Base-by-base conservation (phyloP, 2,329 filamentous ascomycete species). In the Aspergillus bombycis region DNA sequence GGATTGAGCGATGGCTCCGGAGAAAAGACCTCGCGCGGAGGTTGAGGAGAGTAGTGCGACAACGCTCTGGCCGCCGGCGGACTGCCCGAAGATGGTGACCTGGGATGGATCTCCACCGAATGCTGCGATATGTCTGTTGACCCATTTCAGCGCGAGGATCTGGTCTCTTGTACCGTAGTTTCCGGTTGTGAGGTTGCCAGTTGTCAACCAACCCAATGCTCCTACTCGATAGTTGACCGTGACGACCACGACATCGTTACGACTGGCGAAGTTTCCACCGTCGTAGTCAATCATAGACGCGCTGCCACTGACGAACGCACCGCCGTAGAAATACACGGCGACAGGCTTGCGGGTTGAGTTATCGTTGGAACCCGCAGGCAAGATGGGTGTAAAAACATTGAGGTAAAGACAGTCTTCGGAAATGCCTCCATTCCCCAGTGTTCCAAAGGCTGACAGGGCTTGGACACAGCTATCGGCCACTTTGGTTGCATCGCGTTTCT, bases 41-140 rank as follows among this genome's bases (percentile, higher is more conserved):
- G 63, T 64, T 2, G 72, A 74, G 21, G 70, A 72, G 10, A 74
- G 63, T 54, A 74, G 48, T 1, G 73, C 73, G 8, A 69, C 63
- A 11, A 88, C 85, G 43, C 84, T 85, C n/a, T 84, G 86, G 3
- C 80, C 87, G 14, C 76, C 76, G 14, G 76, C 75, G 8, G 72
- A 75, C 64, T 77, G 73, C 1, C 76, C 76, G 43, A 77, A 77
- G 56, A 78, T 73, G 30, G 75, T 77, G 38, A 78, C 70, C 19
- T 68, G 71, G 1, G 62, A 59, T 0, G 75, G 71, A 61, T 77
- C 73, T 14, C 76, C 71, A 19, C 71, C 71, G n/a, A 73, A 71
- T 1, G 70, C 63, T 7, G 63, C 62, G 14, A 73, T 72, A 67
- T 70, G 70, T 64, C 65, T 45, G n/a, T 72, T 58, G 2, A 73